Evolutionary conservation across 2,329 filamentous ascomycete genomes (phyloP).

Genomic region (Tolypocladium guangdongense): DNA sequence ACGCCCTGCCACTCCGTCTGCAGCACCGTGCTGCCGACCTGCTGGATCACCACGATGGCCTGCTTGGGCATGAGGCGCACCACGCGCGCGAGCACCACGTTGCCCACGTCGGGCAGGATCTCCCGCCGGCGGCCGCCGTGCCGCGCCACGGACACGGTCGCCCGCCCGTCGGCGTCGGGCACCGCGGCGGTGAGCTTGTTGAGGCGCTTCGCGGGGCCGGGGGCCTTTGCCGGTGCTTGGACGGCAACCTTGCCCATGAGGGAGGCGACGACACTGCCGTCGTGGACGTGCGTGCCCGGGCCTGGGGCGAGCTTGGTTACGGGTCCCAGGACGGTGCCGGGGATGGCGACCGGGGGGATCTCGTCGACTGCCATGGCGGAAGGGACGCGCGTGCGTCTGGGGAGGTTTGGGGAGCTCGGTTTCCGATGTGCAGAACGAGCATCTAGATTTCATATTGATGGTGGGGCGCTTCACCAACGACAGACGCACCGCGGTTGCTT

Average conservation of each 20-base stretch:
- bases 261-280: conserved; percentile 67
- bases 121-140: conserved; percentile 43
- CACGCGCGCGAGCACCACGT: conserved; percentile 73
- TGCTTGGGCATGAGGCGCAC: conserved; percentile 77
- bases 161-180: conserved; percentile 26
- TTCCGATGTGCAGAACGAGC: neutral
- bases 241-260: conserved; percentile 63
- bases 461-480: neutral
- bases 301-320: conserved; percentile 58
- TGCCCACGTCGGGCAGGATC: conserved; percentile 71
- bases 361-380: conserved; percentile 22
- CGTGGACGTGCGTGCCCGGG: conserved; percentile 73
- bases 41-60: conserved; percentile 75
- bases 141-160: conserved; percentile 45
- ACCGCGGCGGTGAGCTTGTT: conserved; percentile 42
- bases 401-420: neutral
- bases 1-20: conserved; percentile 77
- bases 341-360: conserved; percentile 53
- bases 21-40: conserved; percentile 62
- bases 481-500: neutral
- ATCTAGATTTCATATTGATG: no score
- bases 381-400: neutral
- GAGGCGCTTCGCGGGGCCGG: conserved; percentile 46
- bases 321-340: conserved; percentile 70
- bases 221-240: conserved; percentile 32